Base-by-base conservation (phyloP, 2,329 filamentous ascomycete genomes). In the Sodiomyces alkalinus region DNA sequence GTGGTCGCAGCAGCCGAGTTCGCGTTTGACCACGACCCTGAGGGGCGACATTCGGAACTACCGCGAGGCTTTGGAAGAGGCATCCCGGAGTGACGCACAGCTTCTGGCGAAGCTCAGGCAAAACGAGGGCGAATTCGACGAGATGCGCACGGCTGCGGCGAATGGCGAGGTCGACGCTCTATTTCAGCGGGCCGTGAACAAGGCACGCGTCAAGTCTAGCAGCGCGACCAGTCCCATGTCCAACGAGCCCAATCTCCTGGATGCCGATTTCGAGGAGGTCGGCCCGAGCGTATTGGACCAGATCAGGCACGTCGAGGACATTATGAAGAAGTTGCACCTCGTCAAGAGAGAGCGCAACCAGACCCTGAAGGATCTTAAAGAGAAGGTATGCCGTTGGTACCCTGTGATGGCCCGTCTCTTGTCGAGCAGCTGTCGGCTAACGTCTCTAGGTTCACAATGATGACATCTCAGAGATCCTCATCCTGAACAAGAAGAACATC, bases 1-100 rank as follows among this genome's bases (percentile, higher is more conserved):
- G 30, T 98, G 90, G 90, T 93, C 83, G 12, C 90, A 98, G 45
- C 90, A 98, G 45, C 90, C 90, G 8, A 96, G 87, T 48, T 82
- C 81, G 18, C 68, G 82, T 32, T 65, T 98, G 22, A 98, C 87
- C 2, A 75, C 80, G 4, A 96, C 87, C 0, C 57, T 98, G 27
- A 71, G 86, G 31, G 77, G 74, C 33, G 90, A 98, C 47, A 79
- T 96, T 29, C 68, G 79, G 35, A 87, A 79, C 44, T 94, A 96
- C 46, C 73, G 78, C 17, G 80, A 86, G 33, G 90, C 90, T 1
- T 63, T 96, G 27, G 83, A 92, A 32, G 86, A 96, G 49, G 90
- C 90, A 3, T 73, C 74, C 28, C 75, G 74, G 27, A 98, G 85
- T 44, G 90, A 98, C 48, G 69, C 68, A 12, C 82, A 92, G 43